Conservation (phyloP, 352 stramenopile species). For the Pythium oligandrum region DNA sequence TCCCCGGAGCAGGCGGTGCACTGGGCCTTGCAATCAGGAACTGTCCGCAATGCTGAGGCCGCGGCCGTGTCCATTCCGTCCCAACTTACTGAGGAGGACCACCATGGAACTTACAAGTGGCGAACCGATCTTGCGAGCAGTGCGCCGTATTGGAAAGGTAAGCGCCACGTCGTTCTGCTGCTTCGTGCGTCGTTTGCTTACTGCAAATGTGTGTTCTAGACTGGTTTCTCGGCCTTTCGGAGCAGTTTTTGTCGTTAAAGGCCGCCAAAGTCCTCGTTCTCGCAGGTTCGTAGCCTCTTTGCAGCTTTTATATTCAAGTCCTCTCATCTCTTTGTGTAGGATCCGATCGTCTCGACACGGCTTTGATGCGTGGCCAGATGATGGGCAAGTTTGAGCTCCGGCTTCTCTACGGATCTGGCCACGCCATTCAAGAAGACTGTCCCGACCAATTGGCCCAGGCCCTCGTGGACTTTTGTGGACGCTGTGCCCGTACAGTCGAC, state of each 20-base stretch:
- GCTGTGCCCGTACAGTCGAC: conserved; percentile 26
- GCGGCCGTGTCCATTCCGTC: conserved; percentile 78
- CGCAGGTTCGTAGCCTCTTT: conserved; percentile 30
- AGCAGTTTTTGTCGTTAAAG: conserved; percentile 76
- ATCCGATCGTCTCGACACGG: conserved; percentile 83
- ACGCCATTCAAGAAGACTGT: conserved; percentile 86
- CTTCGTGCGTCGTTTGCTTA: background rate
- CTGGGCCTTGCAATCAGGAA: conserved; percentile 75
- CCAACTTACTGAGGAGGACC: conserved; percentile 43
- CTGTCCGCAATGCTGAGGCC: conserved; percentile 69
- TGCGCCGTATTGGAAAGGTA: conserved; percentile 74
- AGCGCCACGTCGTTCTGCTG: conserved; percentile 1
- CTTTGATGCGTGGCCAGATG: conserved; percentile 86
- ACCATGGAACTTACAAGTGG: conserved; percentile 57
- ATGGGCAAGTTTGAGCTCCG: conserved; percentile 89
- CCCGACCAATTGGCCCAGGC: conserved; percentile 66
- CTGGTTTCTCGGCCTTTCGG: conserved; percentile 83
- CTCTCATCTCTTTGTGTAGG: conserved; percentile 15
- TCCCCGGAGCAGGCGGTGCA: conserved; percentile 70
- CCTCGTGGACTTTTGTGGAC: conserved; percentile 57
- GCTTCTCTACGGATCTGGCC: conserved; percentile 83
- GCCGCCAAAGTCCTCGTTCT: conserved; percentile 82
- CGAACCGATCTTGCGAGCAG: conserved; percentile 72
- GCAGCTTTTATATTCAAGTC: background rate
- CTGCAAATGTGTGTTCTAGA: conserved; percentile 24